phyloP scores from a whole-genome alignment of 257 asterid genomes.

The Penstemon barbatus region DNA sequence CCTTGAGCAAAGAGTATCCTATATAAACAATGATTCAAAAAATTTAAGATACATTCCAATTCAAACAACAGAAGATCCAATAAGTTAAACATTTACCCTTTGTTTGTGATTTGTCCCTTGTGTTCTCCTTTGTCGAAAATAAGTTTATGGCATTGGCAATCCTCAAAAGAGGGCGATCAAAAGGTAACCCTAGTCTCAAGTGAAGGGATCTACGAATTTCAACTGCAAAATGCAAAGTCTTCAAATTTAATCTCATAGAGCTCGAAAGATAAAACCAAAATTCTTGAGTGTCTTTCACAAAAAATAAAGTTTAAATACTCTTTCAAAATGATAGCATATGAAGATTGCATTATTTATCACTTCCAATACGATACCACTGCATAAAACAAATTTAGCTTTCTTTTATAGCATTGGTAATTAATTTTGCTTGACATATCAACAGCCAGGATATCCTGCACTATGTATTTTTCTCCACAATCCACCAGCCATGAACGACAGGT shows the following conservation, averaged over 20 bases:
- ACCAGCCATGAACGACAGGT: background rate
- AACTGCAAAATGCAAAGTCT: slow-evolving; percentile 51
- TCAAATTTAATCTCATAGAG: slow-evolving; percentile 18
- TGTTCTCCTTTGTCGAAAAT: slow-evolving; percentile 43
- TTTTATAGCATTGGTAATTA: background rate
- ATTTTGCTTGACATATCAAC: slow-evolving; percentile 5
- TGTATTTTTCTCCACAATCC: slow-evolving; percentile 9
- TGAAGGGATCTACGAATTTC: slow-evolving; percentile 83
- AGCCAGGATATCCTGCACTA: background rate
- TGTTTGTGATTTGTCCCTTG: slow-evolving; percentile 41
- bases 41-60: slow-evolving; percentile 2
- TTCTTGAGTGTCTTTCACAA: background rate
- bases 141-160: slow-evolving; percentile 74
- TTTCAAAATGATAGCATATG: background rate
- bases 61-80: slow-evolving; percentile 8
- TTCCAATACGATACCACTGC: background rate
- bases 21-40: slow-evolving; percentile 27
- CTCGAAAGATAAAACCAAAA: slow-evolving; percentile 9
- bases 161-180: slow-evolving; percentile 96
- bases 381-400: background rate
- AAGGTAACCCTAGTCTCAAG: slow-evolving; percentile 85
- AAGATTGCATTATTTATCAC: slow-evolving; percentile 5
- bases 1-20: slow-evolving; percentile 79
- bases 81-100: slow-evolving; percentile 53
- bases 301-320: background rate